A percentile compares a stretch with the other conserved stretches of the same genome.
phyloP scores from a whole-genome alignment of 176 grass and related monocot genomes.

The Oryza meridionalis region DNA sequence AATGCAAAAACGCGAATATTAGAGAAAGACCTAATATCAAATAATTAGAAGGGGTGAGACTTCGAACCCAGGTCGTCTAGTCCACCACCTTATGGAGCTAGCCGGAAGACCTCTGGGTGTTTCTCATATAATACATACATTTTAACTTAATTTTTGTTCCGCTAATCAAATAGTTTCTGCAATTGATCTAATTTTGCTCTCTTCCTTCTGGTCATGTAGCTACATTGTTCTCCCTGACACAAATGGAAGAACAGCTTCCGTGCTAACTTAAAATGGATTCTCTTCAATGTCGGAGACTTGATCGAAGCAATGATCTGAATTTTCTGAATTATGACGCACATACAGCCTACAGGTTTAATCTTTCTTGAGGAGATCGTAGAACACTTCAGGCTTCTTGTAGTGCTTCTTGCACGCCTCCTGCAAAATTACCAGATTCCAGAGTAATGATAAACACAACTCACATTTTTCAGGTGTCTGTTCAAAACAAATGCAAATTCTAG shows the following conservation, averaged over 20 bases:
- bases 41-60: too few species aligned
- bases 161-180: background rate
- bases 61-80: too few species aligned
- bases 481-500: background rate
- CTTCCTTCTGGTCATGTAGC: background rate
- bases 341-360: background rate
- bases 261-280: background rate
- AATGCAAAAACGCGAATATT: too few species aligned
- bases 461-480: background rate
- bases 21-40: too few species aligned
- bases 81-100: too few species aligned
- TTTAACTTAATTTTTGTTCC: background rate
- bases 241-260: background rate
- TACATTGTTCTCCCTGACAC: background rate
- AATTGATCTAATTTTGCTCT: background rate
- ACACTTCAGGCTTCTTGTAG: slow-evolving; percentile 72
- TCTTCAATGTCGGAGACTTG: background rate
- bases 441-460: background rate
- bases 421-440: background rate
- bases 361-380: slow-evolving; percentile 86
- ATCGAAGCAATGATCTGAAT: background rate
- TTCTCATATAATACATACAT: background rate
- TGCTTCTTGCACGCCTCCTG: slow-evolving; percentile 70
- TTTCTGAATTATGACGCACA: background rate
- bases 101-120: too few species aligned